Base-by-base conservation (phyloP, 441 rosid species). In the Breynia disticha region DNA sequence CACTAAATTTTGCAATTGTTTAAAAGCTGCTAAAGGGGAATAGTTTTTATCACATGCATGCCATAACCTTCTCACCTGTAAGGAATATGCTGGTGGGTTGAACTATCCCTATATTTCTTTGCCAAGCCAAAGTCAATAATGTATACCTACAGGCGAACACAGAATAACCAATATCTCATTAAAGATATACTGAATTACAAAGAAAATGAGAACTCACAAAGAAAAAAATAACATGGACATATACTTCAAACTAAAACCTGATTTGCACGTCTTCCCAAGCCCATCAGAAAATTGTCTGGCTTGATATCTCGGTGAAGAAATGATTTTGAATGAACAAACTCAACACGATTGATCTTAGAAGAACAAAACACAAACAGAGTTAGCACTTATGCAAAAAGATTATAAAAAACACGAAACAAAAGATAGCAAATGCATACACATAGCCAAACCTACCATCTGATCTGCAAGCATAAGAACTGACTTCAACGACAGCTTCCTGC, bases 281-380 rank as follows among this genome's bases (percentile, higher is more conserved):
- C 98, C 96, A 87, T 90, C 15, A 90, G 90, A 52, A 90, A 90
- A 69, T 90, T 90, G 74, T 90, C 98, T 16, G 98, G 96, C 74
- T 90, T 90, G 67, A 87, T 83, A 75, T 90, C 98, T 63, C 98
- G 87, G 74, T 90, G 96, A 16, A 87, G 90, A 75, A 87, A 87
- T 61, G 98, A 87, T 69, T 87, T 90, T 0, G 98, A 81, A 65
- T 87, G 96, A 62, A 83, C 78, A 64, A 50, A 83, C 75, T 90
- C 98, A 24, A 87, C 93, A 54, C 98, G 90, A 59, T 87, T 87
- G 61, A 90, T 87, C 98, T 90, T 68, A 49, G 16, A 71, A 20
- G 8, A 51, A 61, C n/a, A 57, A 21, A 44, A 50, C 11, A 35
- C 18, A 19, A 17, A 11, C 15, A 43, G n/a, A n/a, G n/a, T 35